Evolutionary conservation across 345 rosid genomes (phyloP), one percentile per base, ranked within the genome.

Genomic region (Firmiana major): DNA sequence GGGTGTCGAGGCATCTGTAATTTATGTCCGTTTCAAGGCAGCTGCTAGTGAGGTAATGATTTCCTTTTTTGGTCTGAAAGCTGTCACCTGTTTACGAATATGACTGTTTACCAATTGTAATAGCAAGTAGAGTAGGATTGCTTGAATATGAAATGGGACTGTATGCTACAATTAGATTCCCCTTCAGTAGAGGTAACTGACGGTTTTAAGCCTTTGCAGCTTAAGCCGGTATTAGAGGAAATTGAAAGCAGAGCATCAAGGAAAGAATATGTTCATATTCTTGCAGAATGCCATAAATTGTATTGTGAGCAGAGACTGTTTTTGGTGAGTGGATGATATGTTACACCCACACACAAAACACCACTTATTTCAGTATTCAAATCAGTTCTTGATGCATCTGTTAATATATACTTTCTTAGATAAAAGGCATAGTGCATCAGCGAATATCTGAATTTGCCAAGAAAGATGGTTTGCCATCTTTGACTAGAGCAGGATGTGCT

Each of bases 401-500:
- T 73, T 63, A 28, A 10, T 53, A 3, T 49, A 22, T 24, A 16
- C 12, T 68, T 34, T 78, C 80, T 62, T 77, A 95, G 99, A 84
- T 95, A 79, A 92, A 87, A 87, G 92, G 96, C 83, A 91, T 91
- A 75, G 99, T 93, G 79, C 93, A 91, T 63, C 98, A 88, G 73
- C 90, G 99, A 62, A 91, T 93, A 82, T 86, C 91, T 78, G 97
- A 93, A 74, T 95, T 90, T 85, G 53, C 99, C 74, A 95, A 92
- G 86, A 95, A 90, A 79, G 99, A 93, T 87, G 88, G 91, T 53
- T 84, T 95, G 86, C 94, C 98, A 66, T 90, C 98, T 55, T 87
- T 95, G 87, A 95, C 98, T 53, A 92, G 99, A 86, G 90, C 98
- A 43, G 98, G 99, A 71, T 95, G 99, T 86, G 96, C 98, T 76